Conservation (phyloP, 2,329 filamentous ascomycete species). For the Exophiala calicioides region DNA sequence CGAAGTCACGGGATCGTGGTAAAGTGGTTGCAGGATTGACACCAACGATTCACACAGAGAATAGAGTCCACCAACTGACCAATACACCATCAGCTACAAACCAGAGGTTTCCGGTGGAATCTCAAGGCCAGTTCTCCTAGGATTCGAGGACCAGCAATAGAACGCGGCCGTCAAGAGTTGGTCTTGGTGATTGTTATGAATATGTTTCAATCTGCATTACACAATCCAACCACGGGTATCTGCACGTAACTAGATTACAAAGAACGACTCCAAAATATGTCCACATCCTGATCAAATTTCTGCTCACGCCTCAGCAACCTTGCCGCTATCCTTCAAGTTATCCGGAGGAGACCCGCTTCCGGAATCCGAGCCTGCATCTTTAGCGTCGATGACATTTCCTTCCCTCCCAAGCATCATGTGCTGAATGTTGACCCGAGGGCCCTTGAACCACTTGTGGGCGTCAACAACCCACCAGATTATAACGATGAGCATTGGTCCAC, state of each 20-base stretch:
- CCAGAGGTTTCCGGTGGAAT: no score
- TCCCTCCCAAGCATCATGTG: constrained; percentile 46
- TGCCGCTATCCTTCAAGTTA: constrained; percentile 8
- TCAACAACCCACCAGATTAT: constrained; percentile 36
- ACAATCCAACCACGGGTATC: not conserved
- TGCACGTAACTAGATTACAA: not conserved
- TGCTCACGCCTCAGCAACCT: constrained; percentile 16
- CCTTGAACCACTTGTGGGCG: constrained; percentile 39
- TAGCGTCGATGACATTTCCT: constrained; percentile 42
- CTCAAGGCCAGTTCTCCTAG: no score
- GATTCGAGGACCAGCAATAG: no score
- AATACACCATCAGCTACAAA: no score
- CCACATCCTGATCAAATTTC: not conserved
- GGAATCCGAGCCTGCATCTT: constrained; percentile 23
- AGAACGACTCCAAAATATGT: not conserved
- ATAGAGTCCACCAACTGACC: no score
- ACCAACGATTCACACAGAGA: no score
- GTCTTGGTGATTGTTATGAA: no score
- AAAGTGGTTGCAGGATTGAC: constrained; percentile 2
- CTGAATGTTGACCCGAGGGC: constrained; percentile 37
- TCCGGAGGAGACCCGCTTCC: constrained; percentile 11
- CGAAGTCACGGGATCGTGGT: constrained; percentile 3
- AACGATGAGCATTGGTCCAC: constrained; percentile 35
- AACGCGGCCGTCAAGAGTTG: no score
- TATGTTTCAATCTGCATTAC: no score